Conservation (phyloP, 148 eudicot genomes). For the Amaranthus hypochondriacus region DNA sequence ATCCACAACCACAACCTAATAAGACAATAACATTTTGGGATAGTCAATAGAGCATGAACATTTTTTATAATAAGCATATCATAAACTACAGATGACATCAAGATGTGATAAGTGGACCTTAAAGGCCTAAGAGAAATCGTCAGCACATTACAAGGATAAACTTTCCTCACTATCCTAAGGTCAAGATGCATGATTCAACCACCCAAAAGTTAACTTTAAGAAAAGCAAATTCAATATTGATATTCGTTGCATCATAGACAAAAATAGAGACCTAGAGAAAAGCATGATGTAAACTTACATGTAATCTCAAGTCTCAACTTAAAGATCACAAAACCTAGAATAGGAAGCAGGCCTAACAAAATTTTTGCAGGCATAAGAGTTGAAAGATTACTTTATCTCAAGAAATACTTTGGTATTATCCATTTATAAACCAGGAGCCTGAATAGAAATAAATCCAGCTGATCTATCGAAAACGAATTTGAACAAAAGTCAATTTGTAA, state of each 20-base stretch:
- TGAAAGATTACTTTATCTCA: neutral
- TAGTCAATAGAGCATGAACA: neutral
- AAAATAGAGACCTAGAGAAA: neutral
- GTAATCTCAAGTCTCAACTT: neutral
- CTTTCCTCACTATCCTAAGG: neutral
- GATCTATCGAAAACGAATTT: neutral
- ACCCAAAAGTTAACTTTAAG: neutral
- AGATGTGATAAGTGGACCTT: neutral
- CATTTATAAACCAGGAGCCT: neutral
- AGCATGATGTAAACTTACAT: neutral
- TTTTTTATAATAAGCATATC: neutral
- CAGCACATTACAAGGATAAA: too few species aligned
- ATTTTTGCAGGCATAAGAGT: neutral
- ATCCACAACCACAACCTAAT: constrained; percentile 85
- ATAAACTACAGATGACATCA: constrained; percentile 1
- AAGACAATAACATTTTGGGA: constrained; percentile 16
- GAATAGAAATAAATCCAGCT: neutral
- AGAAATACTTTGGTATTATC: neutral
- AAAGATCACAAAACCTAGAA: neutral
- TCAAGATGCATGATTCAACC: neutral
- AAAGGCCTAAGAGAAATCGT: constrained; percentile 3
- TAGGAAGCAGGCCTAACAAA: neutral
- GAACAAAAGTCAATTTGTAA: neutral
- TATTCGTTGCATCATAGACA: neutral
- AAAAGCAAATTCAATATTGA: neutral